phyloP scores from a whole-genome alignment of 306 rosid genomes.

The Hippophae gyantsensis region DNA sequence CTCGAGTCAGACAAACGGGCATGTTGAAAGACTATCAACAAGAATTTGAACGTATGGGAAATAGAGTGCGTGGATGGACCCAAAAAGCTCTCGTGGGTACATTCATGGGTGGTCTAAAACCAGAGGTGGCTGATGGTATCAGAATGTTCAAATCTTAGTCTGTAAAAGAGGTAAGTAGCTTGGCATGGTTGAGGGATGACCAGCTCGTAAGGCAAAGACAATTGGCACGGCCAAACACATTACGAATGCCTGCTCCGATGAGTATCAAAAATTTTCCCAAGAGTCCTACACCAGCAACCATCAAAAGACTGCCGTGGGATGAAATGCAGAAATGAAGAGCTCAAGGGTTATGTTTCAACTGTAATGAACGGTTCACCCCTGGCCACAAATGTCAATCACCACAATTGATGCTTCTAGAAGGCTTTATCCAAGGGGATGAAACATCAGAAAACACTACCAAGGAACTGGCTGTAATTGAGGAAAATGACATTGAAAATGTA shows the following conservation, averaged over 20 bases:
- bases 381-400: not conserved
- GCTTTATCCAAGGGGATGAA: not conserved
- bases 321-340: not conserved
- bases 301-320: not conserved
- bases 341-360: not conserved
- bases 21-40: not conserved
- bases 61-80: not conserved
- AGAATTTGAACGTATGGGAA: not conserved
- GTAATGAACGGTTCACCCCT: not conserved
- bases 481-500: not conserved
- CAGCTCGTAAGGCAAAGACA: no score
- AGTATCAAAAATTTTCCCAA: no score
- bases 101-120: not conserved
- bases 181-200: no score
- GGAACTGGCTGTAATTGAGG: not conserved
- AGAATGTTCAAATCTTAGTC: no score
- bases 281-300: fast-evolving
- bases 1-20: not conserved
- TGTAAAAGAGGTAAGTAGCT: no score
- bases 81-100: not conserved
- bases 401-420: not conserved
- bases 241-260: no score
- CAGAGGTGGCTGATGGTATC: no score
- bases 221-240: fast-evolving
- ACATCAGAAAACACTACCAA: no score